Evolutionary conservation across 805 yeast genomes (phyloP), one percentile per base, ranked within the genome.

Genomic region (Candida ponderosae): DNA sequence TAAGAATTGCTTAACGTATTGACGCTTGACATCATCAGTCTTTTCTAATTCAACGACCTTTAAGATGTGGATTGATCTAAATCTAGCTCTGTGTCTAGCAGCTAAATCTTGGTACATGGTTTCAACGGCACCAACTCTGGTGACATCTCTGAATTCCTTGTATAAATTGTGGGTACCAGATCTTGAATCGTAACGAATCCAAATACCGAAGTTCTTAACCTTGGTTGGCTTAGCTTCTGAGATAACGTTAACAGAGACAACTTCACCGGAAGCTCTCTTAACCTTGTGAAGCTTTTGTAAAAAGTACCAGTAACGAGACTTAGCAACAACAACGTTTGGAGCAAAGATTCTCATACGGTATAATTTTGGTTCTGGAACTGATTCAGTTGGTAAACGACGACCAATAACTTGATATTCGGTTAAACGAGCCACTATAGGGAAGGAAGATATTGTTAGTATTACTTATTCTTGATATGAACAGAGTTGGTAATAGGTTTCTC

Each of bases 131-230:
- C 86, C 95, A 51, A 88, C 95, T 79, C 99, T 93, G 79, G 96
- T 74, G 60, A 90, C 95, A 63, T 90, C 98, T 76, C 98, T 88
- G 93, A 87, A 86, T 79, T 93, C 99, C 81, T 93, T 93, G 96
- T 93, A 93, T 97, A 93, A 93, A 94, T 93, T 93, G 95, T 93
- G 98, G 65, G 96, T 89, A 78, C 99, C 99, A 57, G 98, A 93
- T 84, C 99, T 94, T 55, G 99, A 93, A 70, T 93, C 98, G 85
- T 93, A 93, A 80, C 98, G 89, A 70, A 93, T 84, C 99, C 99
- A 93, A 77, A 93, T 71, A 79, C 97, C 98, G 68, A 89, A 93
- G 86, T 89, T 93, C 89, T 93, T 93, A 66, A 93, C 97, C 80
- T 86, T 89, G 74, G 96, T 86, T 74, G 98, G 97, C 79, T 79